These are phyloP conservation scores for Diaporthe ilicicola DNA, from an alignment of 2,329 filamentous ascomycete species.

Conservation along the genomic window DNA sequence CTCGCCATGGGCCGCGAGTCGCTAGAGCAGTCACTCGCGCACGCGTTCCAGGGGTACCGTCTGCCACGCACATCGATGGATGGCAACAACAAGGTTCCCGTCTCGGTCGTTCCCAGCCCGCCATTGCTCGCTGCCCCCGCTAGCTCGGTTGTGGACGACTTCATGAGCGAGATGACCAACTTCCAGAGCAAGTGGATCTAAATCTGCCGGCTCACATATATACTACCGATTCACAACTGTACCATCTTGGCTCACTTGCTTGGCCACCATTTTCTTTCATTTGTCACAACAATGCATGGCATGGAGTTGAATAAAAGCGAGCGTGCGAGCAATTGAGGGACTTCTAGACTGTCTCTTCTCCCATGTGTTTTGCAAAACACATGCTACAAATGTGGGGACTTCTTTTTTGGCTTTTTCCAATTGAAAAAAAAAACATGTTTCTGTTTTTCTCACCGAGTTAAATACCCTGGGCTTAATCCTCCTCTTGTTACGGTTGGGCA, in stretches of 20 bases:
- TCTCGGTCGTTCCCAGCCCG: slow-evolving; percentile 30
- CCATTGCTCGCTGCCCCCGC: slow-evolving; percentile 45
- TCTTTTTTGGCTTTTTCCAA: not conserved
- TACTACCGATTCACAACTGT: not conserved
- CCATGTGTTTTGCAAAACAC: slow-evolving; percentile 1
- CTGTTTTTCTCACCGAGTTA: not conserved
- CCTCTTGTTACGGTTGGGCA: not conserved
- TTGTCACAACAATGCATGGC: slow-evolving; percentile 21
- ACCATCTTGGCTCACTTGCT: not conserved
- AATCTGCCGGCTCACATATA: not conserved
- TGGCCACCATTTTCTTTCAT: not conserved
- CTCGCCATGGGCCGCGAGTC: slow-evolving; percentile 32
- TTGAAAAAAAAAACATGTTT: not conserved
- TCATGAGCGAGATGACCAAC: slow-evolving; percentile 40
- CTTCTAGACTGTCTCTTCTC: not conserved
- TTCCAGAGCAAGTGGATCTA: slow-evolving; percentile 20
- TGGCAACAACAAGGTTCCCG: slow-evolving; percentile 9
- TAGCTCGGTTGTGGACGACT: slow-evolving; percentile 50
- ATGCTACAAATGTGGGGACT: not conserved
- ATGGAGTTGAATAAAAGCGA: slow-evolving; percentile 23
- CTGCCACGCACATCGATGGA: slow-evolving; percentile 49
- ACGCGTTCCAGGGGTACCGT: slow-evolving; percentile 54
- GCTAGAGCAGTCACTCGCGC: slow-evolving; percentile 38
- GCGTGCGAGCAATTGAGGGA: slow-evolving; percentile 20
- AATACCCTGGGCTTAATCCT: slow-evolving; percentile 19